A percentile compares a stretch with the other conserved stretches of the same genome.
Conservation (phyloP, 23 red algal species). For the Gracilaria caudata region DNA sequence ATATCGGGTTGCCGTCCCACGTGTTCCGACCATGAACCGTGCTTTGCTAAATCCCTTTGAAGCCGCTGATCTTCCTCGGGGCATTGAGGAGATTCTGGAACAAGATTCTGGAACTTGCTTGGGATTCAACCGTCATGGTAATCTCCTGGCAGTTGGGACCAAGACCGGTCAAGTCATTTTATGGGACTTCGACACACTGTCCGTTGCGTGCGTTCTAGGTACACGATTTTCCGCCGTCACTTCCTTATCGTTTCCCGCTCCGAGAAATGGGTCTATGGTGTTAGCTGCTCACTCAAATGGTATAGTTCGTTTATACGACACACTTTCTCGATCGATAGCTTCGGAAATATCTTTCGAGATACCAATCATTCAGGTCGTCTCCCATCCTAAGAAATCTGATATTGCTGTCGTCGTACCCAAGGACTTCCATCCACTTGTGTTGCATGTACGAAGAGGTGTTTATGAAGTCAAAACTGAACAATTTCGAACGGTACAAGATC, state of each 20-base stretch:
- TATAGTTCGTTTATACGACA: slow-evolving; percentile 49
- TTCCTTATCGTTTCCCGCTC: slow-evolving; percentile 59
- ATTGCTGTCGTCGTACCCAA: slow-evolving; percentile 39
- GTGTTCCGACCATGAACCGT: slow-evolving; percentile 65
- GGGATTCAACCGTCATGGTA: slow-evolving; percentile 87
- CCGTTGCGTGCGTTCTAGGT: slow-evolving; percentile 40
- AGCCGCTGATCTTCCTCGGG: slow-evolving; percentile 57
- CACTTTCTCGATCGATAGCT: slow-evolving; percentile 24
- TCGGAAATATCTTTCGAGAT: slow-evolving; percentile 40
- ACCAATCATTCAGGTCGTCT: slow-evolving; percentile 40
- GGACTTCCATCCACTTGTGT: slow-evolving; percentile 44
- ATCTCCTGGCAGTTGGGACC: slow-evolving; percentile 83
- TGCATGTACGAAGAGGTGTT: slow-evolving; percentile 43
- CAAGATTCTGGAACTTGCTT: slow-evolving; percentile 67
- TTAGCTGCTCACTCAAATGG: slow-evolving; percentile 28
- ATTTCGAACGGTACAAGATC: slow-evolving; percentile 37
- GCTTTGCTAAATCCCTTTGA: slow-evolving; percentile 87
- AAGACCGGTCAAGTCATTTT: slow-evolving; percentile 62
- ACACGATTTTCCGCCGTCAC: slow-evolving; percentile 10
- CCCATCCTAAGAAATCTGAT: slow-evolving; percentile 47
- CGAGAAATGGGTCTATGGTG: slow-evolving; percentile 56
- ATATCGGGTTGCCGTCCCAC: background rate
- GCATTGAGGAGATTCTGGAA: slow-evolving; percentile 66
- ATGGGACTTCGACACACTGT: slow-evolving; percentile 87
- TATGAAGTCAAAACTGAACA: slow-evolving; percentile 29